Conservation (phyloP, 2,329 filamentous ascomycete species). For the Bipolaris gigantea region DNA sequence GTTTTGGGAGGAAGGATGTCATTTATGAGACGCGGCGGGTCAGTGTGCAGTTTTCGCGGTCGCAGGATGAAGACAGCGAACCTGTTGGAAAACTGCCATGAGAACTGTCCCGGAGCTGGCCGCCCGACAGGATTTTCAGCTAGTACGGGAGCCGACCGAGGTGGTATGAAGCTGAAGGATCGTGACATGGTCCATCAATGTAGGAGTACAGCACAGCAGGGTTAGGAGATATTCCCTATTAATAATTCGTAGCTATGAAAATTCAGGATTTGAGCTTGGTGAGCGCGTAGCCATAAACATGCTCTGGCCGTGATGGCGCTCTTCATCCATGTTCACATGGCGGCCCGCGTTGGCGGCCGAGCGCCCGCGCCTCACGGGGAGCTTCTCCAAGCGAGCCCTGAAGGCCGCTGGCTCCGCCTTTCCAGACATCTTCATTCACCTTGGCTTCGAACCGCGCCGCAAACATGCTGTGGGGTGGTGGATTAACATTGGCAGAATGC, state of each 20-base stretch:
- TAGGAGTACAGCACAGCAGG: background rate
- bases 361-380: conserved; percentile 1
- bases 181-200: background rate
- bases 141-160: background rate
- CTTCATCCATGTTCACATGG: background rate
- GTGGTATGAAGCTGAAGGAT: conserved; percentile 2
- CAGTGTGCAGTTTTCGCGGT: conserved; percentile 25
- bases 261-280: background rate
- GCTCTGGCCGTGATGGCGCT: background rate
- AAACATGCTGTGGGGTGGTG: conserved; percentile 1
- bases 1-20: conserved; percentile 22
- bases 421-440: background rate
- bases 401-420: background rate
- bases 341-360: conserved; percentile 3
- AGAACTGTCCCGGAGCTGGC: conserved; percentile 1
- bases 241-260: background rate
- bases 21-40: conserved; percentile 26
- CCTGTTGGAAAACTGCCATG: conserved; percentile 3
- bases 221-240: conserved; percentile 1
- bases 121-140: background rate
- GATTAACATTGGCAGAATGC: conserved; percentile 4
- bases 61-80: conserved; percentile 9
- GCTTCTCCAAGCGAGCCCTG: conserved; percentile 4
- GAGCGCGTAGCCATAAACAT: background rate
- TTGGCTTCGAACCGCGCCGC: conserved; percentile 4